phyloP scores from a whole-genome alignment of 2,329 filamentous ascomycete species.

The Phialophora chinensis region DNA sequence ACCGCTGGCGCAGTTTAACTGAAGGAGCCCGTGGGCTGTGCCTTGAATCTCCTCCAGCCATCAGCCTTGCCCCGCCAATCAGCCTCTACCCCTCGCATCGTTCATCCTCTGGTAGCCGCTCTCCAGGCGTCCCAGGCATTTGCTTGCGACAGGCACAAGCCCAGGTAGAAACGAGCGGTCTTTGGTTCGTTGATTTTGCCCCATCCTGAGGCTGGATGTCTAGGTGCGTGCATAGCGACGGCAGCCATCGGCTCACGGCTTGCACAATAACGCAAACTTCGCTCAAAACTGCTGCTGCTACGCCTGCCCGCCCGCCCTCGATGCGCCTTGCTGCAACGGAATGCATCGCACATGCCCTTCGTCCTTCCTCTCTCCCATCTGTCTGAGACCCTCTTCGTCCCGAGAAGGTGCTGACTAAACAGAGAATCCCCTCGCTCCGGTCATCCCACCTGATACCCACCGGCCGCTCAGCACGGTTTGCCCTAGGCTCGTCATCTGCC shows the following conservation, averaged over 20 bases:
- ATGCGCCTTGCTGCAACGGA: not conserved
- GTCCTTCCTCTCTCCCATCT: not conserved
- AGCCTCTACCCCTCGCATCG: constrained; percentile 12
- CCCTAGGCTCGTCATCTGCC: constrained; percentile 30
- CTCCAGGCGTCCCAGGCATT: constrained; percentile 1
- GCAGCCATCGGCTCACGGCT: constrained; percentile 9
- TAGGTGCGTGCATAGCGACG: constrained; percentile 2
- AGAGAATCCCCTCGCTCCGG: not conserved
- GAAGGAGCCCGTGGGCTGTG: constrained; percentile 9
- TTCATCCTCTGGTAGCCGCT: constrained; percentile 11
- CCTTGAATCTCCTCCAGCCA: constrained; percentile 12
- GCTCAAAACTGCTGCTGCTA: not conserved
- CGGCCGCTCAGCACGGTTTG: constrained; percentile 22
- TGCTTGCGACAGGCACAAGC: constrained; percentile 9
- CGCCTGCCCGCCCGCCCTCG: not conserved
- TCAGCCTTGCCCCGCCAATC: constrained; percentile 23
- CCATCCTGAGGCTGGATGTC: constrained; percentile 16
- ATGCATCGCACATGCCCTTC: constrained; percentile 7
- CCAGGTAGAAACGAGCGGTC: not conserved
- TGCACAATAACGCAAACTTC: not conserved
- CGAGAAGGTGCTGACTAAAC: not conserved
- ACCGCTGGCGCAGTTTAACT: constrained; percentile 1
- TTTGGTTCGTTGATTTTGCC: constrained; percentile 15
- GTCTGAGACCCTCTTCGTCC: not conserved
- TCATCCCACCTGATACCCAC: constrained; percentile 6